Conservation (phyloP, 192 early-diverging fungal genomes). For the Backusella parvicylindrica region DNA sequence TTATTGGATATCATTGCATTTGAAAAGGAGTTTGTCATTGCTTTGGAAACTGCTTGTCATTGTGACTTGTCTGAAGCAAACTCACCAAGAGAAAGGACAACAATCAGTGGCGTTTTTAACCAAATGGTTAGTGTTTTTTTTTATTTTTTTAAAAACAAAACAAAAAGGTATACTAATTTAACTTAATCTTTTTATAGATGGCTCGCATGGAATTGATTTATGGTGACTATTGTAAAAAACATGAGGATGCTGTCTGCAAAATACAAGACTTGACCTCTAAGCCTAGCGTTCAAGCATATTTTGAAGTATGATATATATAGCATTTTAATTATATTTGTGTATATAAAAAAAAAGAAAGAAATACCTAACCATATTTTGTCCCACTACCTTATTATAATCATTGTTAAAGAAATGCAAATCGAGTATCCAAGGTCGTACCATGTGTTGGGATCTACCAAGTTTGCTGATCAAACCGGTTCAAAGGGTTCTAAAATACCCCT, state of each 20-base stretch:
- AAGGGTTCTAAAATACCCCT: slow-evolving; percentile 90
- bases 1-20: slow-evolving; percentile 70
- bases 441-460: slow-evolving; percentile 89
- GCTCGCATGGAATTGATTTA: slow-evolving; percentile 53
- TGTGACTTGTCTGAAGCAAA: slow-evolving; percentile 18
- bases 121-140: slow-evolving; percentile 28
- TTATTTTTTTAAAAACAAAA: neutral
- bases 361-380: neutral
- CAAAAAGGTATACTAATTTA: neutral
- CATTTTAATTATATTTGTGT: neutral
- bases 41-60: slow-evolving; percentile 56
- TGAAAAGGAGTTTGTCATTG: slow-evolving; percentile 62
- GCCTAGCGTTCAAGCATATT: slow-evolving; percentile 42
- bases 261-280: slow-evolving; percentile 58
- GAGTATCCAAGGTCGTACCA: slow-evolving; percentile 66
- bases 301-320: slow-evolving; percentile 32
- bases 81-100: slow-evolving; percentile 7
- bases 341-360: neutral
- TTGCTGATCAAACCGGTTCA: slow-evolving; percentile 97
- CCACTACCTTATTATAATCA: slow-evolving; percentile 7
- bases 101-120: slow-evolving; percentile 51
- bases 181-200: neutral
- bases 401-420: slow-evolving; percentile 54
- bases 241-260: slow-evolving; percentile 61
- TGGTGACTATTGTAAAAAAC: slow-evolving; percentile 74